These are phyloP conservation scores for Psidium guajava DNA, from an alignment of 345 rosid genomes.

Conservation along the genomic window DNA sequence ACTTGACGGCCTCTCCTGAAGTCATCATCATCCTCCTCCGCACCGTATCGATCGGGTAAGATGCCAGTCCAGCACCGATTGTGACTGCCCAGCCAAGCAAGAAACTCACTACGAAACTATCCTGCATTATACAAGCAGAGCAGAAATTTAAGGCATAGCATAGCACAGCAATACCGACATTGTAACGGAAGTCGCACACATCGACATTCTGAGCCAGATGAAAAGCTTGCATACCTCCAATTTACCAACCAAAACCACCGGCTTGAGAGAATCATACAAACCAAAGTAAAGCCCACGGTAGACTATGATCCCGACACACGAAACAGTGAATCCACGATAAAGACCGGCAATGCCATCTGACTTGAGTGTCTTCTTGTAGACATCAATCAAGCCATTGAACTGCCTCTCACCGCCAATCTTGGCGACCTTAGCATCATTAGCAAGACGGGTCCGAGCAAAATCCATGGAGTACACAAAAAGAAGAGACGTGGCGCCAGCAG, in stretches of 20 bases:
- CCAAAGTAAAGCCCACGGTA: constrained; percentile 49
- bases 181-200: neutral
- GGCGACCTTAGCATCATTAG: constrained; percentile 43
- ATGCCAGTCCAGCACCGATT: constrained; percentile 67
- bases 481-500: constrained; percentile 53
- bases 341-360: constrained; percentile 53
- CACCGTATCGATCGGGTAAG: constrained; percentile 79
- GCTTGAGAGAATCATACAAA: constrained; percentile 57
- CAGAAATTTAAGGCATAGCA: neutral
- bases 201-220: neutral
- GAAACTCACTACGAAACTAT: constrained; percentile 76
- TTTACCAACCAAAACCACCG: constrained; percentile 35
- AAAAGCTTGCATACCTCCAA: constrained; percentile 24
- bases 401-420: constrained; percentile 46
- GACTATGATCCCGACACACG: constrained; percentile 12
- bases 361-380: constrained; percentile 39
- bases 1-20: constrained; percentile 86
- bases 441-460: constrained; percentile 43
- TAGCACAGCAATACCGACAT: neutral
- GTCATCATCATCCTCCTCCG: constrained; percentile 99
- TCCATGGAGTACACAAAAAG: constrained; percentile 50
- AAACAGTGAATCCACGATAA: constrained; percentile 48
- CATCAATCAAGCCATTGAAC: constrained; percentile 48
- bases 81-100: constrained; percentile 79
- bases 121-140: constrained; percentile 21